A percentile compares a stretch with the other conserved stretches of the same genome.
Conservation (phyloP, 352 stramenopile genomes). For the Phytophthora tubulina region DNA sequence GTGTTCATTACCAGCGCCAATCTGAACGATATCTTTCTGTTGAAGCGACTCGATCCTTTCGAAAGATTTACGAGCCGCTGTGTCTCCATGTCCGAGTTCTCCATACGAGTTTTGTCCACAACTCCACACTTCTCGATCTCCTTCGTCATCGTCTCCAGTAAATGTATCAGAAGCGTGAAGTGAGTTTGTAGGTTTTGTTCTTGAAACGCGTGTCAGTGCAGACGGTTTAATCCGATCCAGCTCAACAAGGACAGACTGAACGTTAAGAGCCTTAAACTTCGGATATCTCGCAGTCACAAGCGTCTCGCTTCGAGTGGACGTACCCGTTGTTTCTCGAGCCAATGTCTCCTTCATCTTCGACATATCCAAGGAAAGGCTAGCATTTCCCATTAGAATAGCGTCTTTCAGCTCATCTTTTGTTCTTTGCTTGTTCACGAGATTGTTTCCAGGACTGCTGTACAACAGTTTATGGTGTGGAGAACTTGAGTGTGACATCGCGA, state of each 20-base stretch:
- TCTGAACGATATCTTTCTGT: slow-evolving; percentile 80
- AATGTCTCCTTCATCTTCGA: slow-evolving; percentile 36
- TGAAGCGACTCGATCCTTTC: slow-evolving; percentile 78
- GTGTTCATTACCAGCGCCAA: slow-evolving; percentile 95
- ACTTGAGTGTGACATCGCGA: slow-evolving; percentile 23
- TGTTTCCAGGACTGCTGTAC: slow-evolving; percentile 32
- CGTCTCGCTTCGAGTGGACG: slow-evolving; percentile 32
- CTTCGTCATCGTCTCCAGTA: slow-evolving; percentile 46
- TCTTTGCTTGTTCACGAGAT: slow-evolving; percentile 32
- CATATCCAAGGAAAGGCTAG: slow-evolving; percentile 50
- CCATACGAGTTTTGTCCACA: slow-evolving; percentile 96
- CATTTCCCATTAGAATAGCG: slow-evolving; percentile 27
- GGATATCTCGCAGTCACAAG: slow-evolving; percentile 46
- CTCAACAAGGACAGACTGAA: slow-evolving; percentile 51
- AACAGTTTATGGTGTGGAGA: slow-evolving; percentile 32
- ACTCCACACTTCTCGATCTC: slow-evolving; percentile 92
- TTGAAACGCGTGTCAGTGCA: slow-evolving; percentile 5
- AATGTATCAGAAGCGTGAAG: slow-evolving; percentile 2
- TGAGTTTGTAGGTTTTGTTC: slow-evolving; percentile 12
- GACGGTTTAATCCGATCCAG: slow-evolving; percentile 51
- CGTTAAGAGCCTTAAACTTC: slow-evolving; percentile 60
- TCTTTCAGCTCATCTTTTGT: slow-evolving; percentile 59
- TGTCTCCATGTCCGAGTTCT: slow-evolving; percentile 93
- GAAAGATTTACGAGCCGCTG: slow-evolving; percentile 83
- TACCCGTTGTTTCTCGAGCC: slow-evolving; percentile 19